Percentiles rank a stretch among this genome's conserved stretches.
Conservation (phyloP, 2,329 filamentous ascomycete genomes). For the Penicillium hordei region DNA sequence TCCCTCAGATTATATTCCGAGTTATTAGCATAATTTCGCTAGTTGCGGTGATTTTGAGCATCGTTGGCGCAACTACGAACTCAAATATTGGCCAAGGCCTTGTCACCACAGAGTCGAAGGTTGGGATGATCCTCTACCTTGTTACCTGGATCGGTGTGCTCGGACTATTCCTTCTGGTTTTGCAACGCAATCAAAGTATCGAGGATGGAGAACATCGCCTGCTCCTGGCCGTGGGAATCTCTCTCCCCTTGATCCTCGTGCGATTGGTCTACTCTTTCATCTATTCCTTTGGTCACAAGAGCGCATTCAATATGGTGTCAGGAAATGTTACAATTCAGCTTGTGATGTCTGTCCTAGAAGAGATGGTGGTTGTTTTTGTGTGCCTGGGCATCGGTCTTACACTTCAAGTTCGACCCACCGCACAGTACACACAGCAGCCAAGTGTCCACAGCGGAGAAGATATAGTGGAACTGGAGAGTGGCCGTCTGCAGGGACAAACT, state of each 20-base stretch:
- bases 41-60: neutral
- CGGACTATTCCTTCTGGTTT: constrained; percentile 5
- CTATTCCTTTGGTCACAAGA: constrained; percentile 25
- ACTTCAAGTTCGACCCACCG: constrained; percentile 10
- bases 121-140: constrained; percentile 3
- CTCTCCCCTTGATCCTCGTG: constrained; percentile 32
- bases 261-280: constrained; percentile 35
- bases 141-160: neutral
- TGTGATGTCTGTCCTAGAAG: constrained; percentile 33
- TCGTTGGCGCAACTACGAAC: neutral
- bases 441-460: neutral
- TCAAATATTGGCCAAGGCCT: neutral
- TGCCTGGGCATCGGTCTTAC: constrained; percentile 28
- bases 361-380: constrained; percentile 31
- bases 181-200: constrained; percentile 25
- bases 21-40: neutral
- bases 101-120: neutral
- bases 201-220: constrained; percentile 30
- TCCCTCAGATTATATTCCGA: neutral
- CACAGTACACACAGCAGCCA: neutral
- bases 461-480: neutral
- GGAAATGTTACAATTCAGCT: constrained; percentile 29
- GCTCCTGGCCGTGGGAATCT: constrained; percentile 28
- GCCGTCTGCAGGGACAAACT: neutral
- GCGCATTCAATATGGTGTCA: constrained; percentile 23